Base-by-base conservation (phyloP, 108 stramenopile genomes). In the Parietichytrium sp. region DNA sequence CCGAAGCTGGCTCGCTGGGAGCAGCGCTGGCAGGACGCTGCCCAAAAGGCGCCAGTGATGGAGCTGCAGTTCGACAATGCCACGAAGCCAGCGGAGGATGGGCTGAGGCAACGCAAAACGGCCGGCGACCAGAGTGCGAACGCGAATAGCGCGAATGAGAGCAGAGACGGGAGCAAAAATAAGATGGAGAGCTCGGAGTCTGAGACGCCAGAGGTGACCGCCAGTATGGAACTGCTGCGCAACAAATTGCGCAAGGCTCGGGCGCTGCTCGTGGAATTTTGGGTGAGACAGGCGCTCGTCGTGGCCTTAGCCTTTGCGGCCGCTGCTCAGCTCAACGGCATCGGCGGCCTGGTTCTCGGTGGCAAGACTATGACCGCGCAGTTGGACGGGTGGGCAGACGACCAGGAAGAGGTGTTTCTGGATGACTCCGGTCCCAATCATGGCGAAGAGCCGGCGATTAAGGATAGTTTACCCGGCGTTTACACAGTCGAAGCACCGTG, bases 1-100 rank as follows among this genome's bases (percentile, higher is more conserved):
- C 33, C 29, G 20, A 31, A 72, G 29, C 61, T 72, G 23, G 61
- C 61, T 6, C 33, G 61, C 61, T 72, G 61, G 61, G 61, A 72
- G 42, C 33, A 72, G 25, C 33, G 42, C 38, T 72, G 61, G 61
- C 36, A 72, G 13, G 45, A 72, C 15, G 29, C 61, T 7, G 61
- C 61, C 12, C 38, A 72, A 45, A 72, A 72, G 33, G 61, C 61
- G 10, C 61, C 61, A 13, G 42, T 45, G n/a, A 42, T 72, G 0
- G 61, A 72, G 61, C 33, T 72, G 15, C 61, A n/a, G n/a, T n/a
- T n/a, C n/a, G n/a, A n/a, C n/a, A n/a, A n/a, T n/a, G n/a, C n/a
- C n/a, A n/a, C n/a, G n/a, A n/a, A n/a, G n/a, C n/a, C n/a, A n/a
- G n/a, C n/a, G n/a, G n/a, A n/a, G n/a, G n/a, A n/a, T 20, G 54